Percentiles rank a stretch among this genome's conserved stretches.
Evolutionary conservation across 1,139 yeast genomes (phyloP).

Genomic region (Pichia sp.): DNA sequence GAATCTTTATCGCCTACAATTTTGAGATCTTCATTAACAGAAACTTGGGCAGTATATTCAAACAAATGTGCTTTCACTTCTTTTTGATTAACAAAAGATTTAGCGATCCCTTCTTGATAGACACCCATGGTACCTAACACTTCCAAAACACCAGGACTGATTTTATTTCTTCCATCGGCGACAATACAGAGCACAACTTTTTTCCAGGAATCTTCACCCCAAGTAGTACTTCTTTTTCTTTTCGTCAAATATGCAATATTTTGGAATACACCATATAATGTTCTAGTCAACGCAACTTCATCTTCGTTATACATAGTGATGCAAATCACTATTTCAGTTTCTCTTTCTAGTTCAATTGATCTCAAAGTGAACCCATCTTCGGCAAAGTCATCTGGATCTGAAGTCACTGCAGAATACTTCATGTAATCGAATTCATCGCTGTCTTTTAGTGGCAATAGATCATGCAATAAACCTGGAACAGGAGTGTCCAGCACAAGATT

Average conservation of each 20-base stretch:
- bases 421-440: constrained; percentile 90
- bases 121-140: constrained; percentile 90
- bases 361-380: constrained; percentile 77
- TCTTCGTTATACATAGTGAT: constrained; percentile 97
- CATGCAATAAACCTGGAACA: constrained; percentile 77
- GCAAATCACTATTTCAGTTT: constrained; percentile 84
- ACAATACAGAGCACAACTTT: constrained; percentile 86
- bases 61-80: constrained; percentile 89
- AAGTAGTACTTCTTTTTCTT: constrained; percentile 71
- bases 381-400: constrained; percentile 82
- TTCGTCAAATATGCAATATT: constrained; percentile 84
- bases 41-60: constrained; percentile 71
- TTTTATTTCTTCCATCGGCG: constrained; percentile 89
- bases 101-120: constrained; percentile 93
- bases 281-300: constrained; percentile 80
- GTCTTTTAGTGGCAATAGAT: constrained; percentile 42
- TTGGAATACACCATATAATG: constrained; percentile 89
- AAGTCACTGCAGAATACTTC: constrained; percentile 92
- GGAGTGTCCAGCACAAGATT: constrained; percentile 83
- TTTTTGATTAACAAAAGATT: constrained; percentile 84
- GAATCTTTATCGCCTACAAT: constrained; percentile 67
- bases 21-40: constrained; percentile 67
- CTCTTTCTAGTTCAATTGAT: constrained; percentile 73
- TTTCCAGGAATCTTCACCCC: constrained; percentile 98
- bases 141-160: constrained; percentile 76